Base-by-base conservation (phyloP, 1,284 basidiomycete species). In the Sanguinoderma infundibulare region DNA sequence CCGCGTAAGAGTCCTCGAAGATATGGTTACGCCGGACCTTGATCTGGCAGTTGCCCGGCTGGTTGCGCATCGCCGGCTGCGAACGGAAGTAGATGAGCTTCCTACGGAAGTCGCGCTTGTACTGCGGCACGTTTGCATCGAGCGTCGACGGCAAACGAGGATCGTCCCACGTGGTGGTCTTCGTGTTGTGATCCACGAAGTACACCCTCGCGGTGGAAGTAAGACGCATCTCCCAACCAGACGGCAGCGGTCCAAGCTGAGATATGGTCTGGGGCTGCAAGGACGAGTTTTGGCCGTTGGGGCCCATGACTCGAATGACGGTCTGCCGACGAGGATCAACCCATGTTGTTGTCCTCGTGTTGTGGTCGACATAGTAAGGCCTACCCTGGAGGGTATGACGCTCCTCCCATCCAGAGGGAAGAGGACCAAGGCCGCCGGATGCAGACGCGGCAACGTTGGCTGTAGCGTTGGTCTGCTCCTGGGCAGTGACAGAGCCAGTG, bases 81-180 rank as follows among this genome's bases (percentile, higher is more conserved):
- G 92, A 95, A 65, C 98, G 87, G 89, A 99, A 99, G 83, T 99
- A 99, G 70, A 99, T 95, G 62, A 99, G 89, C 81, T 99, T 99
- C 70, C 97, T 81, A 69, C 97, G 84, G 82, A 99, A 99, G 83
- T 99, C 98, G 64, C 98, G 93, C 83, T 99, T 99, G 83, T 98
- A 99, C 80, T 99, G 96, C 42, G 98, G 98, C 20, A 98, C 97
- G 75, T 94, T 98, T 72, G 95, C 90, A 73, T 97, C 95, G 40
- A 96, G 83, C 65, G 74, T 74, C 8, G 88, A 89, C 1, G 95
- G 95, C 73, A 96, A 77, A 57, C 95, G 87, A 6, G 92, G 96
- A 75, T 98, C 96, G 77, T 98, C 96, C 96, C 96, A 98, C 1
- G 95, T 92, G 32, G 96, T 98, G 36, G 95, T 98, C 78, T 93